Evolutionary conservation across 495 filamentous ascomycete species (phyloP).

Genomic region (Hypomontagnella monticulosa): DNA sequence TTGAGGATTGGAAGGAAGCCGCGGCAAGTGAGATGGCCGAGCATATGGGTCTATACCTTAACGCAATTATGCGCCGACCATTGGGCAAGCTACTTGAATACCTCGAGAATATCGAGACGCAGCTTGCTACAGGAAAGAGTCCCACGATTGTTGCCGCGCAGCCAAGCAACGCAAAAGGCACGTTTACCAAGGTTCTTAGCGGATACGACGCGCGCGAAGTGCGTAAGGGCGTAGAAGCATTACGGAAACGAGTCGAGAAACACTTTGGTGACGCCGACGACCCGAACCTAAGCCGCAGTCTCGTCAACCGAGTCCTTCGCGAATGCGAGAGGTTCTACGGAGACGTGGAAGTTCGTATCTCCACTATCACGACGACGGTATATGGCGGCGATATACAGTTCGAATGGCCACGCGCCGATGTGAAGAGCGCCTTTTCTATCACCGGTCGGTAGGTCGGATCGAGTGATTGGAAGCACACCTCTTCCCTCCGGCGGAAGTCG

Average conservation of each 20-base stretch:
- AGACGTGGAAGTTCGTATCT: conserved; percentile 74
- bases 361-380: conserved; percentile 66
- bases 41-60: conserved; percentile 86
- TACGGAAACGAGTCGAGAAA: conserved; percentile 92
- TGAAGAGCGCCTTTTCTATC: conserved; percentile 59
- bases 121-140: conserved; percentile 63
- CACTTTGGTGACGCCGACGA: conserved; percentile 93
- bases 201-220: conserved; percentile 85
- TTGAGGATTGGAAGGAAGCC: conserved; percentile 81
- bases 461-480: conserved; percentile 40
- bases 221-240: conserved; percentile 80
- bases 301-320: conserved; percentile 81
- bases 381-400: conserved; percentile 65
- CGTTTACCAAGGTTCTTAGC: conserved; percentile 85
- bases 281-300: conserved; percentile 65
- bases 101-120: conserved; percentile 80
- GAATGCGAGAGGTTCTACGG: conserved; percentile 84
- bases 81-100: conserved; percentile 91
- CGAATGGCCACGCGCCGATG: conserved; percentile 64
- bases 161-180: conserved; percentile 77
- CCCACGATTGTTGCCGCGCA: conserved; percentile 68
- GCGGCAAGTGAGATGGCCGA: conserved; percentile 84
- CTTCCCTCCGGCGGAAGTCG: conserved; percentile 32
- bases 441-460: conserved; percentile 53
- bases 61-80: conserved; percentile 86